Percentiles rank a stretch among this genome's conserved stretches.
These are phyloP conservation scores for Tetrastigma voinierianum DNA, from an alignment of 164 flowering plant species.

Conservation along the genomic window DNA sequence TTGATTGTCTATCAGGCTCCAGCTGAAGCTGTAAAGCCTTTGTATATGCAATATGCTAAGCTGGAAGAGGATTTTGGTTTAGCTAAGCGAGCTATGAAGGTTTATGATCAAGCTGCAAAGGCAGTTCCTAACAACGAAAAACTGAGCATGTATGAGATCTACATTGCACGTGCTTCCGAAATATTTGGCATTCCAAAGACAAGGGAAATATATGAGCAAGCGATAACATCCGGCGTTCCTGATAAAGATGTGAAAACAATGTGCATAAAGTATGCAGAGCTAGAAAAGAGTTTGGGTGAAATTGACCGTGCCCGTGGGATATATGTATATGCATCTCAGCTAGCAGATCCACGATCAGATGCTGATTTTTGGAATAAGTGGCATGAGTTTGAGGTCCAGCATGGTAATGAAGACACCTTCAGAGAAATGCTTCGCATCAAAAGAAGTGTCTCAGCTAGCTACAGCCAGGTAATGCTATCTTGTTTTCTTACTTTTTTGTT, in stretches of 20 bases:
- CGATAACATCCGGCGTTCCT: constrained; percentile 87
- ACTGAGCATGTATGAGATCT: constrained; percentile 87
- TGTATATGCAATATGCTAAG: constrained; percentile 90
- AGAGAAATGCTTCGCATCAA: constrained; percentile 91
- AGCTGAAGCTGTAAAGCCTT: constrained; percentile 76
- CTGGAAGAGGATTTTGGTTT: constrained; percentile 90
- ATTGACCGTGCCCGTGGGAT: constrained; percentile 84
- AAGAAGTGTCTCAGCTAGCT: constrained; percentile 84
- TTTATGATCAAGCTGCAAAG: constrained; percentile 86
- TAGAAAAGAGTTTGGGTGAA: constrained; percentile 92
- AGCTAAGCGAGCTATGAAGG: constrained; percentile 92
- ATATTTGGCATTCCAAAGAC: constrained; percentile 92
- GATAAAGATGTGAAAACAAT: constrained; percentile 81
- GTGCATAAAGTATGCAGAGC: constrained; percentile 92
- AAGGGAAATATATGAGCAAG: constrained; percentile 92
- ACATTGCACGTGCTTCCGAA: constrained; percentile 91
- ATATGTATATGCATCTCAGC: constrained; percentile 66
- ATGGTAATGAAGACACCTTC: constrained; percentile 96
- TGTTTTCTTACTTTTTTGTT: neutral
- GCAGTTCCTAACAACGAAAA: constrained; percentile 87
- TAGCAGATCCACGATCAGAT: constrained; percentile 84
- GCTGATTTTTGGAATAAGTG: constrained; percentile 79
- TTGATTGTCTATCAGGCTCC: constrained; percentile 59
- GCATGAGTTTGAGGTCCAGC: constrained; percentile 94
- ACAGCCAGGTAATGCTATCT: constrained; percentile 64